Evolutionary conservation across 805 yeast species (phyloP), one percentile per base, ranked within the genome.

Genomic region (Pichia eremophila): DNA sequence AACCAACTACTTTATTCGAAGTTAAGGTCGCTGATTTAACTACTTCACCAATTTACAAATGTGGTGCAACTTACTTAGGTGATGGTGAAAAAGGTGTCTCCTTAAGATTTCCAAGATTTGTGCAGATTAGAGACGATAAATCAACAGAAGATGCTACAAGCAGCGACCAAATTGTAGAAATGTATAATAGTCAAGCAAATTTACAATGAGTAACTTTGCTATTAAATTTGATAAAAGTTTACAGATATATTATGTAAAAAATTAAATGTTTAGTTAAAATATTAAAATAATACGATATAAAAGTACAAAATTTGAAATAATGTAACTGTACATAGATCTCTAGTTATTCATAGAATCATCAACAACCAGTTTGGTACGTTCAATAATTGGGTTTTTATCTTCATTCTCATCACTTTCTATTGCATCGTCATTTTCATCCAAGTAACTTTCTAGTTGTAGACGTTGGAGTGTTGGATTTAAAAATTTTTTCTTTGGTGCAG

Each of bases 1-100:
- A 91, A 59, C 96, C 98, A 6, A 74, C 83, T 0, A 65, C 72
- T 18, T 72, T 90, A 4, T 88, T 93, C 71, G 98, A 90, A 65
- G 95, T 90, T 0, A 70, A 86, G 47, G 85, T 95, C 0, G 98
- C 98, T 0, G 97, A 90, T 66, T 72, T 90, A 45, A 85, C 96
- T 0, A 72, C 90, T 43, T 84, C 95, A 36, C 98, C 98, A 0
- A 72, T 88, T 8, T 91, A 90, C 64, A 88, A 88, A 60, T 95
- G 97, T 0, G 96, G 93, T 7, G 78, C 77, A 27, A 72, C 74
- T 17, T 79, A 78, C 48, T 74, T 80, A 47, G 95, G 89, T 0
- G 53, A 52, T 41, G 61, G 62, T 12, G 54, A 51, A 19, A 82
- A 81, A 59, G 98, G 98, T 34, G 79, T 90, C 3, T 86, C 95